Evolutionary conservation across 192 early-diverging fungal species (phyloP), one percentile per base, ranked within the genome.

Genomic region (Linderina pennispora): DNA sequence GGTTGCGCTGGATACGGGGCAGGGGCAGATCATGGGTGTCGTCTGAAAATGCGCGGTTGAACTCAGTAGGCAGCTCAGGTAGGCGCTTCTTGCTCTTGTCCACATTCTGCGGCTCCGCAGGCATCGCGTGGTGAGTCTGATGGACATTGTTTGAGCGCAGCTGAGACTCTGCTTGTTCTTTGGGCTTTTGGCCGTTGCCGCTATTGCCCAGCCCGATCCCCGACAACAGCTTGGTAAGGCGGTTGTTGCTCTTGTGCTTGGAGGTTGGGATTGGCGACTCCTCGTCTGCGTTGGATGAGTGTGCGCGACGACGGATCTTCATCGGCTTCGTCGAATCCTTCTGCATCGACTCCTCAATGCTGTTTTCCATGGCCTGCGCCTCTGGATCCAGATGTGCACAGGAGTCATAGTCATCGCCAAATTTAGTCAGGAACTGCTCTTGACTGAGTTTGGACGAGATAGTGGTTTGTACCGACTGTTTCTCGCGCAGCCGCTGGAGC

Each of bases 291-390:
- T 43, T 45, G 13, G 28, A 43, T 8, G 40, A 21, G n/a, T 48
- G 62, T 1, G 62, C 55, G 10, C 62, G 62, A 3, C 62, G 54
- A 4, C 62, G 48, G 20, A 65, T 65, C 62, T 36, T 2, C 48
- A 46, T 8, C 49, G 62, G 43, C 57, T 65, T 1, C 44, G 26
- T 3, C 40, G 2, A 1, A 34, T 15, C 43, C 4, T 3, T 6
- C 14, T 16, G 10, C 20, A 3, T 28, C 17, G 20, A 1, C 24
- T 10, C 25, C 39, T 28, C 24, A 50, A 26, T 2, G 8, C 19
- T 18, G 23, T 13, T 45, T 24, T 48, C 53, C 17, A 32, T n/a
- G 23, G 43, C 7, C 23, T 34, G 20, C 4, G 34, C 24, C 13
- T 8, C 28, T 31, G 28, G 28, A 31, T 31, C 28, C 5, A 31